Conservation (phyloP, 2,329 filamentous ascomycete species). For the Aspergillus felis region DNA sequence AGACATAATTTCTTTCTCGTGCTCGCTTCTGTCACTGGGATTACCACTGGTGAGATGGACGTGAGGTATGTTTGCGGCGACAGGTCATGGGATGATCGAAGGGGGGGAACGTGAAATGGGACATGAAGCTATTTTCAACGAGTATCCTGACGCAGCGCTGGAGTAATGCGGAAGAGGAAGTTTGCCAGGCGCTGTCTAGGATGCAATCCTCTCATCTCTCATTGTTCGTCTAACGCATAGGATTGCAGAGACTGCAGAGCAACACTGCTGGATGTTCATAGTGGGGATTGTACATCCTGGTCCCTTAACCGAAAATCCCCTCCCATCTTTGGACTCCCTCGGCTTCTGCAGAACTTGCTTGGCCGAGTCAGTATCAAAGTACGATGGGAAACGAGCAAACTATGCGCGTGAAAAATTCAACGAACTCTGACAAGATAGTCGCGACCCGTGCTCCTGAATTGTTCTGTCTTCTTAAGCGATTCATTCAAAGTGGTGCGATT, state of each 20-base stretch:
- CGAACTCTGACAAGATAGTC: neutral
- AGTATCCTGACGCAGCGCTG: neutral
- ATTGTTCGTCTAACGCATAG: neutral
- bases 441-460: neutral
- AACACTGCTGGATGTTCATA: neutral
- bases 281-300: neutral
- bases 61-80: neutral
- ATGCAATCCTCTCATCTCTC: neutral
- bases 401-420: neutral
- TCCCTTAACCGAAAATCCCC: neutral
- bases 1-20: neutral
- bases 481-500: slow-evolving; percentile 5
- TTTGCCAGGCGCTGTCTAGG: neutral
- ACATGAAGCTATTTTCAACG: neutral
- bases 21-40: neutral
- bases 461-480: neutral
- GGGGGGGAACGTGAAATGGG: neutral
- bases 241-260: neutral
- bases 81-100: neutral
- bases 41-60: neutral
- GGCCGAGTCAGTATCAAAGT: neutral
- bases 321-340: neutral
- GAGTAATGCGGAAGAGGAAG: neutral
- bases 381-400: neutral
- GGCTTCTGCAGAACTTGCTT: neutral